A percentile compares a stretch with the other conserved stretches of the same genome.
Conservation (phyloP, 495 filamentous ascomycete genomes). For the Lindgomyces ingoldianus region DNA sequence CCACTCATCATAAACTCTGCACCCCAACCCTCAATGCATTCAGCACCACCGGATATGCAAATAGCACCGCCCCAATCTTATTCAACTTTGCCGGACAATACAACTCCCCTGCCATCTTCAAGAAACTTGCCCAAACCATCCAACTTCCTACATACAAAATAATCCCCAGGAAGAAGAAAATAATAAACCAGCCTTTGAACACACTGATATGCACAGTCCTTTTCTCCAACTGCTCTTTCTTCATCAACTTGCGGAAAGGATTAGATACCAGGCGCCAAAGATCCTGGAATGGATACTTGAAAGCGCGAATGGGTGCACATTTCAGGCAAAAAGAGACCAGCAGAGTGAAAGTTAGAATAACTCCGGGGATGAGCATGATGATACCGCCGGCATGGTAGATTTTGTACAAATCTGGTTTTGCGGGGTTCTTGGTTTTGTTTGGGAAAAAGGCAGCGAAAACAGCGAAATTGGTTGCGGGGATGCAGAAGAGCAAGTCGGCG, state of each 20-base stretch:
- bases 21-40: conserved; percentile 6
- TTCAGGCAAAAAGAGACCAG: neutral
- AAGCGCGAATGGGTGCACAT: conserved; percentile 17
- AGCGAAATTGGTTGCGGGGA: conserved; percentile 10
- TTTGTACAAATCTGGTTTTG: conserved; percentile 14
- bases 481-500: conserved; percentile 18
- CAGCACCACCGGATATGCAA: conserved; percentile 11
- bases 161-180: conserved; percentile 15
- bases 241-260: conserved; percentile 9
- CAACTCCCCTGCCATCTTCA: conserved; percentile 14
- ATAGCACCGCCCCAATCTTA: conserved; percentile 10
- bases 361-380: conserved; percentile 21
- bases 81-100: conserved; percentile 20
- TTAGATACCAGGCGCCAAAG: conserved; percentile 10
- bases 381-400: conserved; percentile 22
- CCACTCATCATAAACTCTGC: neutral
- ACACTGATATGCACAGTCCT: conserved; percentile 3
- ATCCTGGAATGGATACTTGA: conserved; percentile 23
- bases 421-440: conserved; percentile 17
- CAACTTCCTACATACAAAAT: conserved; percentile 24
- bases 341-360: conserved; percentile 9
- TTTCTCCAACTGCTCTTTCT: conserved; percentile 7
- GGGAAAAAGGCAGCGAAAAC: conserved; percentile 22
- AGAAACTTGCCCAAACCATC: conserved; percentile 18
- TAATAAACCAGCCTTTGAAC: conserved; percentile 15